Evolutionary conservation across 202 grass and related monocot genomes (phyloP), one percentile per base, ranked within the genome.

Genomic region (Digitaria exilis): DNA sequence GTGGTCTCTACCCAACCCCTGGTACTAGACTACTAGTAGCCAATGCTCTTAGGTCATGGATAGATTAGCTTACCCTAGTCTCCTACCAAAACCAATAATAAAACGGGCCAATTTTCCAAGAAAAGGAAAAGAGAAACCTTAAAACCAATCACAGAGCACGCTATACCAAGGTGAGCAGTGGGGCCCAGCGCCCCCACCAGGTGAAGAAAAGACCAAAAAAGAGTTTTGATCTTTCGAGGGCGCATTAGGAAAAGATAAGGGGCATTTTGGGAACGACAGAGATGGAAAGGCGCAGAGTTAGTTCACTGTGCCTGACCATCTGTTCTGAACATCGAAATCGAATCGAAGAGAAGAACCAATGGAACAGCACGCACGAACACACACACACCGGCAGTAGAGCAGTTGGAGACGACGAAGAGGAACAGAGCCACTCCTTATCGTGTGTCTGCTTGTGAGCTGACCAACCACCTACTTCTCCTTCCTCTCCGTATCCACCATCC

Each of bases 401-500:
- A 24, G 69, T 32, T 51, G 50, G 6, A 18, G 71, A 21, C 14
- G 78, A n/a, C 32, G 79, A 34, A 29, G 81, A 80, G 21, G 66
- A 45, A 39, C 22, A 78, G n/a, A n/a, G 82, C 37, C 87, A 59
- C 39, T 82, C 56, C 57, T 29, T 49, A 78, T 89, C 71, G 55
- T n/a, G 54, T 82, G 87, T 71, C 72, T 52, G 42, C 67, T 74
- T 58, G 78, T 82, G 59, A 83, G 31, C 70, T 71, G 69, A 59
- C 73, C 84, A 90, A 54, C 82, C 62, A 51, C 87, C 82, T 8
- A 15, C 77, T 69, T 30, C 68, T 25, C 61, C 81, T n/a, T 45
- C 56, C n/a, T 73, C 69, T 84, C 87, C 88, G 79, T 90, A 51
- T 90, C 79, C 66, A 68, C 78, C 65, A 77, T 67, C 72, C 88